These are phyloP conservation scores for Leccinum imitatum DNA, from an alignment of 768 basidiomycete species.

Conservation along the genomic window DNA sequence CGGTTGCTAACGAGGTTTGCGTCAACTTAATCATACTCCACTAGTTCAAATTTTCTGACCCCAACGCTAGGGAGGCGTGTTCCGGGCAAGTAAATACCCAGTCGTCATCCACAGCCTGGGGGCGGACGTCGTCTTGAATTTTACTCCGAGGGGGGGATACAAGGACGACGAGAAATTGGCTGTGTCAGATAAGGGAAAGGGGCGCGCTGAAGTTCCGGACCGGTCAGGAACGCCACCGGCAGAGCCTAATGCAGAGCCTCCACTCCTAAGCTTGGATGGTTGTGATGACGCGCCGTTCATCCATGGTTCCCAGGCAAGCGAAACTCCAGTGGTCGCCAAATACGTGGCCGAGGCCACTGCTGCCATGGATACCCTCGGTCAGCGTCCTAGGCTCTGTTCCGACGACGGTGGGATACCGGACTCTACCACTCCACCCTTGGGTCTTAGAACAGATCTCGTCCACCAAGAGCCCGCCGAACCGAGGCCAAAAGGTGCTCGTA, in stretches of 20 bases:
- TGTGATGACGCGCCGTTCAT: not conserved
- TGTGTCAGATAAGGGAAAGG: slow-evolving; percentile 14
- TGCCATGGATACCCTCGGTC: slow-evolving; percentile 13
- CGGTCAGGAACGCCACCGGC: slow-evolving; percentile 4
- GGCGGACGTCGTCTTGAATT: slow-evolving; percentile 20
- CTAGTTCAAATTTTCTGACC: slow-evolving; percentile 1
- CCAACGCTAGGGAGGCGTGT: slow-evolving; percentile 21
- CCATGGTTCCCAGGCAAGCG: not conserved
- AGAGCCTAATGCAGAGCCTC: not conserved
- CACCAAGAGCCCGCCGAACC: slow-evolving; percentile 5
- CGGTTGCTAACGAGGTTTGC: too few relatives aligned
- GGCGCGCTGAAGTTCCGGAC: slow-evolving; percentile 7
- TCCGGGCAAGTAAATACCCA: slow-evolving; percentile 24
- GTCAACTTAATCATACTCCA: too few relatives aligned
- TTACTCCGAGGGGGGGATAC: slow-evolving; percentile 30
- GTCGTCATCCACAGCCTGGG: slow-evolving; percentile 28
- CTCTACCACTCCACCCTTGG: not conserved
- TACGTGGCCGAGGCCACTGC: not conserved
- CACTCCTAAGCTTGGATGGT: not conserved
- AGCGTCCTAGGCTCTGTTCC: not conserved
- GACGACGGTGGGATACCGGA: not conserved
- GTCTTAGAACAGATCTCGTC: not conserved
- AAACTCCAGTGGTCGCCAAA: slow-evolving; percentile 4
- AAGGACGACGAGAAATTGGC: not conserved
- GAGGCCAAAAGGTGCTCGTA: slow-evolving; percentile 3